These are phyloP conservation scores for Podaxis carcinomalis DNA, from an alignment of 768 basidiomycete species.

Conservation along the genomic window DNA sequence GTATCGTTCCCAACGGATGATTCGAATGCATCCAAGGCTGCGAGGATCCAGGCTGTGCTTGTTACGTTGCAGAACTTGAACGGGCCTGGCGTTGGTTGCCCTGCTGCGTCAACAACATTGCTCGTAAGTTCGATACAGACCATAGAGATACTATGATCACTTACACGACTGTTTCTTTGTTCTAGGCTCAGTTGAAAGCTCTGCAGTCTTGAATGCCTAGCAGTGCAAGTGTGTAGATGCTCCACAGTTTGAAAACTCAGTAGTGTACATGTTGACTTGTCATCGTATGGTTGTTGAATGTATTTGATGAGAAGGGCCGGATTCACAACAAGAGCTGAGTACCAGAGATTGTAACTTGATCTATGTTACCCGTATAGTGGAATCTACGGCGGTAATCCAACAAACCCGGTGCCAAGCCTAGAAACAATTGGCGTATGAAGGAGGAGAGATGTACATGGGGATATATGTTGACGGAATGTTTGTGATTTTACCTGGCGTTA, in stretches of 20 bases:
- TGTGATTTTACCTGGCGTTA: not conserved
- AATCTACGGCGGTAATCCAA: not conserved
- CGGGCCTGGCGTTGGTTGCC: slow-evolving; percentile 68
- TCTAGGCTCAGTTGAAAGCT: slow-evolving; percentile 24
- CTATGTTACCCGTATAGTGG: not conserved
- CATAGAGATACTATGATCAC: not conserved
- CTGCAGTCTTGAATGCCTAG: slow-evolving; percentile 13
- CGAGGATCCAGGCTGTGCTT: slow-evolving; percentile 55
- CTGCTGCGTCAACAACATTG: slow-evolving; percentile 57
- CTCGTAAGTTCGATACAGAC: slow-evolving; percentile 27
- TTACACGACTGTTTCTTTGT: not conserved
- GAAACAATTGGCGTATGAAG: not conserved
- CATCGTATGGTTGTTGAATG: not conserved
- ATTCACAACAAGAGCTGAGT: not conserved
- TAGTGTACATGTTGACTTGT: not conserved
- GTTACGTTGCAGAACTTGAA: slow-evolving; percentile 70
- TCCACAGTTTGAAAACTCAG: not conserved
- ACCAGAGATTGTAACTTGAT: not conserved
- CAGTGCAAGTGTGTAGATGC: not conserved
- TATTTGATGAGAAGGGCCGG: not conserved
- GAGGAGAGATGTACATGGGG: not conserved
- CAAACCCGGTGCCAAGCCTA: not conserved
- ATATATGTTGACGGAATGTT: not conserved
- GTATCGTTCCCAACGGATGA: slow-evolving; percentile 63
- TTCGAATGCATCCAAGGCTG: slow-evolving; percentile 46